phyloP scores from a whole-genome alignment of 139 green algal genomes.

The Nannochloris sp. region DNA sequence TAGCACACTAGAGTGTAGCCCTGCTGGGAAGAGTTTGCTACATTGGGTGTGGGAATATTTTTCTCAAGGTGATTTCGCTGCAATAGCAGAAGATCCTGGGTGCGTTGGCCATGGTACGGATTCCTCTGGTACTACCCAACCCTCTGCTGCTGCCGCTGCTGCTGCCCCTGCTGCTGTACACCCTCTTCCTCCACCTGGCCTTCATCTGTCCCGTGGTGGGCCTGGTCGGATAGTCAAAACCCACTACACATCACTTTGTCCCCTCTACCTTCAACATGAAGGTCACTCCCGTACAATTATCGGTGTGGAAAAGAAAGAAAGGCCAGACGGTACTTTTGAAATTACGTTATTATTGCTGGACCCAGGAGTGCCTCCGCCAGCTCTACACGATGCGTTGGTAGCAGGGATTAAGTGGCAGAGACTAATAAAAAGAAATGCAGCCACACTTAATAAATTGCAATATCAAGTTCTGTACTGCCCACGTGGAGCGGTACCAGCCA shows the following conservation, averaged over 20 bases:
- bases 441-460: neutral
- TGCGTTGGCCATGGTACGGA: neutral
- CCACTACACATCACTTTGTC: no score
- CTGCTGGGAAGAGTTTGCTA: slow-evolving; percentile 13
- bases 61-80: no score
- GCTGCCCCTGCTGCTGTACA: no score
- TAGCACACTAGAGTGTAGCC: neutral
- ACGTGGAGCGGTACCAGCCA: neutral
- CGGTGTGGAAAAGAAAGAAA: slow-evolving; percentile 40
- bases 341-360: slow-evolving; percentile 6
- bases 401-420: neutral
- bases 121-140: neutral
- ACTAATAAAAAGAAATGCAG: neutral
- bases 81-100: neutral
- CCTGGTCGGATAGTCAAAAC: no score
- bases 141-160: neutral
- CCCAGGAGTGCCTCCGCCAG: neutral
- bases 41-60: slow-evolving; percentile 49
- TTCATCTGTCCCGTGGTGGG: no score
- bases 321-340: neutral
- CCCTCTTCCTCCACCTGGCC: no score
- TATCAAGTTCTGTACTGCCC: neutral
- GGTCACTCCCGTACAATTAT: slow-evolving; percentile 66
- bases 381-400: neutral
- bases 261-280: slow-evolving; percentile 67